phyloP scores from a whole-genome alignment of 148 eudicot genomes.

The Dysphania ambrosioides region DNA sequence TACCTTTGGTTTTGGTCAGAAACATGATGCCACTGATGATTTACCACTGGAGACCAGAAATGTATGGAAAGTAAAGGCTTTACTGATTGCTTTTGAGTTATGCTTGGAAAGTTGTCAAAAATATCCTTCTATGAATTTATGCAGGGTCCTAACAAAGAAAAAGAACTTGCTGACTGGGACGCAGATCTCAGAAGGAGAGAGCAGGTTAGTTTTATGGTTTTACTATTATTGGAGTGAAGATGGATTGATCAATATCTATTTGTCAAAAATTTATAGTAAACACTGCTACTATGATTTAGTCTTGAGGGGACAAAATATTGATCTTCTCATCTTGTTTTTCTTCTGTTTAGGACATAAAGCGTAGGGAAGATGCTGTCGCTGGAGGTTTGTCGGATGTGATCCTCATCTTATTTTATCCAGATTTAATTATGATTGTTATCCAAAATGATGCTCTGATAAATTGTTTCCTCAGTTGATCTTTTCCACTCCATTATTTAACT shows the following conservation, averaged over 20 bases:
- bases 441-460: background rate
- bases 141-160: slow-evolving; percentile 70
- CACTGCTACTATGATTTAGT: background rate
- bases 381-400: slow-evolving; percentile 27
- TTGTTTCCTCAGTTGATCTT: background rate
- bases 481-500: slow-evolving; percentile 17
- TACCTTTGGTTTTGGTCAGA: slow-evolving; percentile 86
- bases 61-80: slow-evolving; percentile 38
- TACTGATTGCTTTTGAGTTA: slow-evolving; percentile 10
- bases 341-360: slow-evolving; percentile 39
- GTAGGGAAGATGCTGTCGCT: slow-evolving; percentile 48
- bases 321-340: background rate
- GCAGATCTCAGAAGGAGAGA: slow-evolving; percentile 61
- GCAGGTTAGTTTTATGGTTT: slow-evolving; percentile 54
- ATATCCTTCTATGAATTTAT: slow-evolving; percentile 19
- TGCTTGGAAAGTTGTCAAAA: slow-evolving; percentile 3
- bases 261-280: background rate
- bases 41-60: slow-evolving; percentile 78
- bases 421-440: background rate
- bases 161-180: slow-evolving; percentile 62
- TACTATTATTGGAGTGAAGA: background rate
- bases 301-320: background rate
- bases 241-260: background rate
- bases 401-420: too few relatives aligned
- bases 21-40: slow-evolving; percentile 93